Evolutionary conservation across 2,329 filamentous ascomycete genomes (phyloP), one percentile per base, ranked within the genome.

Genomic region (Diplodia mutila): DNA sequence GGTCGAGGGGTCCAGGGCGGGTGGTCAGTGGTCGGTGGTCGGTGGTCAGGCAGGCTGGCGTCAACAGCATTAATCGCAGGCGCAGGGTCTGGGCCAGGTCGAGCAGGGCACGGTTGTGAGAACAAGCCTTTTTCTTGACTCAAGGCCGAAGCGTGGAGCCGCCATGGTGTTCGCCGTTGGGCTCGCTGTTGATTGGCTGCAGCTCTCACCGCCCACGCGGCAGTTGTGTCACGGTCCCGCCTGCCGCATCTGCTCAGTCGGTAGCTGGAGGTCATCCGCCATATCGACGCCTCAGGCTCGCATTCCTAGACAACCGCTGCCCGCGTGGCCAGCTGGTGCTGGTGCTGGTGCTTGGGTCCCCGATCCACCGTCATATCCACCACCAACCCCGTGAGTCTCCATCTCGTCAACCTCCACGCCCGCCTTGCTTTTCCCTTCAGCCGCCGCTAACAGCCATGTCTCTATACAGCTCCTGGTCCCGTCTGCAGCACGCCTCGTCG

Each of bases 41-140:
- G 29, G 25, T 54, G 46, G 59, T 51, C 9, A 51, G 57, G 57
- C 39, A 25, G n/a, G 25, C 57, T 25, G 42, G 18, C 25, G 23
- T 29, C 27, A 3, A 5, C 7, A 27, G 37, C 39, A 48, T 61
- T 61, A 61, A 9, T 61, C 55, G 37, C 21, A 54, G 16, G 11
- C n/a, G 39, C 57, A 61, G 57, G 34, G 55, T 46, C 34, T 11
- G 14, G 32, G 34, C 23, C 54, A 14, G 21, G 34, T 8, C 32
- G 14, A 6, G 25, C 32, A 2, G 54, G 25, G 57, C 57, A 48
- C 37, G 37, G 57, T 14, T 48, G 57, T 61, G 32, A 6, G 46
- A 63, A 63, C 46, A 51, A 63, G 59, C 57, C 39, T 49, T 34
- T 48, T 46, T 48, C 39, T 51, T 51, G 59, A 63, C 59, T 63